A percentile compares a stretch with the other conserved stretches of the same genome.
phyloP scores from a whole-genome alignment of 2,329 filamentous ascomycete species.

The Cordyceps militaris region DNA sequence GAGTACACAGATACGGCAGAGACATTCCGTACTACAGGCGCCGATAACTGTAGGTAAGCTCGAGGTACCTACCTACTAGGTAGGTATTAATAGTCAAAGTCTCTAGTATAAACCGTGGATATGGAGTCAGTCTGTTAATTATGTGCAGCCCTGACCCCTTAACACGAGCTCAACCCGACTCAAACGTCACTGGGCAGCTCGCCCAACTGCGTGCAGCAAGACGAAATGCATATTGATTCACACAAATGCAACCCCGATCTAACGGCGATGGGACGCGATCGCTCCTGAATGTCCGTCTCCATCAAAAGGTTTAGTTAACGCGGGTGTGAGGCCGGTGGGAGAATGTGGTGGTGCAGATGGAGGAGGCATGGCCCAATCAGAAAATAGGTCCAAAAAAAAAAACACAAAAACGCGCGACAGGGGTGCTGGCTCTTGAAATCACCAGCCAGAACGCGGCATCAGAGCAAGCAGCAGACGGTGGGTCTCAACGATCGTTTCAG shows the following conservation, averaged over 20 bases:
- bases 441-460: conserved; percentile 2
- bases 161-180: not conserved
- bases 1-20: too few species aligned
- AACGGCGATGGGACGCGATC: conserved; percentile 11
- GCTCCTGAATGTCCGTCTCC: conserved; percentile 7
- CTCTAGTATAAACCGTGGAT: not conserved
- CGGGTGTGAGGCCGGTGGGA: not conserved
- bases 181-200: not conserved
- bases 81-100: too few species aligned
- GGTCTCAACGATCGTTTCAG: not conserved
- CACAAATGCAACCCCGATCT: conserved; percentile 10
- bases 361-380: conserved; percentile 10
- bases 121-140: not conserved
- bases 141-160: not conserved
- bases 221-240: not conserved
- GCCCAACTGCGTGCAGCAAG: not conserved
- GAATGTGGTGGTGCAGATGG: not conserved
- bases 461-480: not conserved
- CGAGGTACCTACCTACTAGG: too few species aligned
- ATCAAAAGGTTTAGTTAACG: conserved; percentile 1
- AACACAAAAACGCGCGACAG: conserved; percentile 14
- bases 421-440: conserved; percentile 6
- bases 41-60: too few species aligned
- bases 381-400: conserved; percentile 13
- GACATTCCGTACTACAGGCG: too few species aligned